Evolutionary conservation across 2,329 filamentous ascomycete genomes (phyloP), one percentile per base, ranked within the genome.

Genomic region (Magnaporthiopsis incrustans): DNA sequence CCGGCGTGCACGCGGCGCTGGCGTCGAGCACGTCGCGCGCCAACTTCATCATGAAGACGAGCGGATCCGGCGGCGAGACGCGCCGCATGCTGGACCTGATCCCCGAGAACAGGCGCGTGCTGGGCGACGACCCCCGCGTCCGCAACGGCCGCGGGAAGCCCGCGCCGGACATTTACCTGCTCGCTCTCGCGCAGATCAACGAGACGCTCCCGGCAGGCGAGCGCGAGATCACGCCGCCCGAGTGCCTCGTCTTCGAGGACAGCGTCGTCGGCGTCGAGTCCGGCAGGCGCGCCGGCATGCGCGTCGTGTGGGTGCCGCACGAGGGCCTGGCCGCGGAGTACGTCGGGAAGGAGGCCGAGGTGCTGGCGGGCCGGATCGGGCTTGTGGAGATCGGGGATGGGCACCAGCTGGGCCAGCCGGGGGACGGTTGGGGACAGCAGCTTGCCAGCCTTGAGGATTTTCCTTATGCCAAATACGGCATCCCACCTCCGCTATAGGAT

Each of bases 301-400:
- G 89, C 70, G 86, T 87, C 3, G 79, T 90, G 2, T 91, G 89
- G 89, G 84, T 85, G 66, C 89, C 89, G 26, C 87, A 91, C 73
- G 79, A 80, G 4, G 85, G 80, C 44, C 69, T 91, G 61, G 73
- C 72, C 7, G 66, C 62, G 1, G 75, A 77, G 67, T 78, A 77
- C 69, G 64, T 68, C 44, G 70, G 66, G 1, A 71, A 64, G 38
- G 66, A 73, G 63, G 68, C 68, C 33, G 70, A 71, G 33, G 71
- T 74, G 4, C 68, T 75, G 12, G 72, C 73, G n/a, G 74, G 73
- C 26, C 72, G 70, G 59, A 71, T 67, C 22, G 69, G 68, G 15
- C 57, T 72, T 27, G 65, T 68, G 32, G 62, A 69, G 5, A 67
- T 74, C 35, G 72, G 72, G 44, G 67, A 75, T 18, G 70, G 73